Evolutionary conservation across 352 stramenopile species (phyloP).

Genomic region (Phytopythium ostracodes): DNA sequence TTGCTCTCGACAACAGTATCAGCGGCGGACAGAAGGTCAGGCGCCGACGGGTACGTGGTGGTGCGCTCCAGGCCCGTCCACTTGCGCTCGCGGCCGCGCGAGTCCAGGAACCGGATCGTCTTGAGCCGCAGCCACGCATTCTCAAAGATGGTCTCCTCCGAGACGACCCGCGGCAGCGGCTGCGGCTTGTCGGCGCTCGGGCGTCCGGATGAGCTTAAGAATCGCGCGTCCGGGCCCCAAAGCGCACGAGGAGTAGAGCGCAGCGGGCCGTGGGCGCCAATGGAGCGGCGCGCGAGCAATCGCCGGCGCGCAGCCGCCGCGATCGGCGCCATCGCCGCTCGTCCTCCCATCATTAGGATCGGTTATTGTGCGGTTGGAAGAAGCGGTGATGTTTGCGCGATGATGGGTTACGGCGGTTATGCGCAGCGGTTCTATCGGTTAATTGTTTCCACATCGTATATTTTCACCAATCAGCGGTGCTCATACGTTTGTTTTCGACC

Average conservation of each 20-base stretch:
- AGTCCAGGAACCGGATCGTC: slow-evolving; percentile 60
- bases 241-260: neutral
- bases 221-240: neutral
- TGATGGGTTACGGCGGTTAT: neutral
- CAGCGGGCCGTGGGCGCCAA: neutral
- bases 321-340: neutral
- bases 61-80: slow-evolving; percentile 69
- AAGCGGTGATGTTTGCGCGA: neutral
- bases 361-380: no score
- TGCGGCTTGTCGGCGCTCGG: neutral
- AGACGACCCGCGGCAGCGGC: slow-evolving; percentile 26
- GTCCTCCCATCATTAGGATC: neutral
- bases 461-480: no score
- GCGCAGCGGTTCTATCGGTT: neutral
- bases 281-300: neutral
- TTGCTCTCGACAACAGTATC: neutral
- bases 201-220: neutral
- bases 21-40: neutral
- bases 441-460: neutral
- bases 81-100: slow-evolving; percentile 35
- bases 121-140: slow-evolving; percentile 66
- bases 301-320: neutral
- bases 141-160: slow-evolving; percentile 54
- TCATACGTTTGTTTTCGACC: no score
- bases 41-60: slow-evolving; percentile 45